These are phyloP conservation scores for Colletotrichum trifolii DNA, from an alignment of 2,329 filamentous ascomycete species.

Conservation along the genomic window DNA sequence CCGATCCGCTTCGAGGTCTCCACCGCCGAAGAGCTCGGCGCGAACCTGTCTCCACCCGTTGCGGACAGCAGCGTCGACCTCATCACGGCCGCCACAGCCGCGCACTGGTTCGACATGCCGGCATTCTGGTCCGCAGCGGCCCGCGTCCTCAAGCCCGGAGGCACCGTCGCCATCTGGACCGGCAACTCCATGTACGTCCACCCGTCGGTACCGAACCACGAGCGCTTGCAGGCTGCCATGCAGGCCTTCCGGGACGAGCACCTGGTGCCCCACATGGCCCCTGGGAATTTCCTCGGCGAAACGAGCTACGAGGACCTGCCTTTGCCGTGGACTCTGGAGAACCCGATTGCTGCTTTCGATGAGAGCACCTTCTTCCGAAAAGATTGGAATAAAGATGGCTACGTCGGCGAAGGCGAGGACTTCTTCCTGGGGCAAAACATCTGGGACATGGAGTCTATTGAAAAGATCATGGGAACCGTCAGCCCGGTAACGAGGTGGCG, in stretches of 20 bases:
- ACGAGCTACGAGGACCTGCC: constrained; percentile 54
- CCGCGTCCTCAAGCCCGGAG: constrained; percentile 60
- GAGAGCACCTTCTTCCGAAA: constrained; percentile 50
- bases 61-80: constrained; percentile 56
- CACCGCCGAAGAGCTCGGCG: constrained; percentile 56
- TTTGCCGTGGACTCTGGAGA: constrained; percentile 60
- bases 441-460: constrained; percentile 47
- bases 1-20: constrained; percentile 55
- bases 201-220: constrained; percentile 50
- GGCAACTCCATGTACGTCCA: constrained; percentile 45
- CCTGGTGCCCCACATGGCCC: constrained; percentile 51
- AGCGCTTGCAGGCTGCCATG: constrained; percentile 54
- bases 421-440: constrained; percentile 41
- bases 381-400: constrained; percentile 53
- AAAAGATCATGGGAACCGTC: constrained; percentile 48
- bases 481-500: constrained; percentile 57
- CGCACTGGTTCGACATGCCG: constrained; percentile 69
- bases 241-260: constrained; percentile 49
- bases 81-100: constrained; percentile 60
- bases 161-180: constrained; percentile 65
- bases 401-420: constrained; percentile 38
- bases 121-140: constrained; percentile 61
- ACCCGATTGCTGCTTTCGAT: constrained; percentile 51
- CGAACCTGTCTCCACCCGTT: constrained; percentile 42
- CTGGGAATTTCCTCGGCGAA: constrained; percentile 54